Percentiles rank a stretch among this genome's conserved stretches.
Evolutionary conservation across 2,329 filamentous ascomycete genomes (phyloP).

Genomic region (Aplosporella prunicola): DNA sequence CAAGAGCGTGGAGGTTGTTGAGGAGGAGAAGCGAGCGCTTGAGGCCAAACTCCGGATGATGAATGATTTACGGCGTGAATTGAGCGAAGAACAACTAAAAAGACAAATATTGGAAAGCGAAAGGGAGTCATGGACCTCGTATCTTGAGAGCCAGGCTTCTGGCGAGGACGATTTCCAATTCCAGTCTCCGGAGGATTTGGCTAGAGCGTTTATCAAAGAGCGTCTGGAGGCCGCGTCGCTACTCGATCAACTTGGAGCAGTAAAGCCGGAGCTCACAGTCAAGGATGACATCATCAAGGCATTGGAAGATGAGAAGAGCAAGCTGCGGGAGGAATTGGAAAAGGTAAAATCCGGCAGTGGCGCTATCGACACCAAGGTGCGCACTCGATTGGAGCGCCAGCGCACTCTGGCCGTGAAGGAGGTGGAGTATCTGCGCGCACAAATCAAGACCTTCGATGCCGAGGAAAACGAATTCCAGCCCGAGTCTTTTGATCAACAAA

Average conservation of each 20-base stretch:
- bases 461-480: conserved; percentile 83
- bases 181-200: conserved; percentile 78
- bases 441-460: conserved; percentile 74
- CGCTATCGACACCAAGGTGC: conserved; percentile 55
- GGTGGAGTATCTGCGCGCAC: conserved; percentile 84
- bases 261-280: conserved; percentile 69
- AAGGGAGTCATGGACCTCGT: conserved; percentile 73
- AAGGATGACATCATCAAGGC: conserved; percentile 65
- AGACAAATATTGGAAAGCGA: conserved; percentile 85
- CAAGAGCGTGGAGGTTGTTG: conserved; percentile 84
- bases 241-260: conserved; percentile 67
- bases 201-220: conserved; percentile 73
- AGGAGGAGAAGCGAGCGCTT: conserved; percentile 84
- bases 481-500: conserved; percentile 66
- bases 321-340: conserved; percentile 60
- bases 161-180: conserved; percentile 60
- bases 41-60: conserved; percentile 69
- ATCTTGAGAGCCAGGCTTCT: conserved; percentile 60
- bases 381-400: conserved; percentile 73
- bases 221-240: conserved; percentile 69
- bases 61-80: conserved; percentile 62
- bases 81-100: conserved; percentile 71
- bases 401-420: conserved; percentile 80
- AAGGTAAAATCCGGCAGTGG: conserved; percentile 46
- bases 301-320: conserved; percentile 60